Percentiles rank a stretch among this genome's conserved stretches.
These are phyloP conservation scores for Euphorbia schlechtendalii DNA, from an alignment of 441 rosid species.

Conservation along the genomic window DNA sequence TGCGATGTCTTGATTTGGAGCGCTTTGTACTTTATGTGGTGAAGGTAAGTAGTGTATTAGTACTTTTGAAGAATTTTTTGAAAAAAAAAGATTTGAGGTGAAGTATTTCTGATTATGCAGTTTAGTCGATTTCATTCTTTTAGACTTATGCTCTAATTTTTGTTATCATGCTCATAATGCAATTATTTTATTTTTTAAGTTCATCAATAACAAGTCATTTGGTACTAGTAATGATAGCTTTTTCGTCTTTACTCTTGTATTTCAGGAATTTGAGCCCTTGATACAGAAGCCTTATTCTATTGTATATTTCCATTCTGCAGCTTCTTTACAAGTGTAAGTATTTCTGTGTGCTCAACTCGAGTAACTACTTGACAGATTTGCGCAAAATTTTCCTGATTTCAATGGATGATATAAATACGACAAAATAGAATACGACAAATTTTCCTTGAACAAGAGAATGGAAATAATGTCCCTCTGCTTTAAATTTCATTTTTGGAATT, in stretches of 20 bases:
- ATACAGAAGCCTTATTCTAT: slow-evolving; percentile 91
- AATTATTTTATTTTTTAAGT: too few species aligned
- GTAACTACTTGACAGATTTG: not conserved
- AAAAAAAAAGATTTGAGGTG: too few species aligned
- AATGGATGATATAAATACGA: slow-evolving; percentile 3
- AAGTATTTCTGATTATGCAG: not conserved
- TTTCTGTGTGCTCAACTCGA: slow-evolving; percentile 16
- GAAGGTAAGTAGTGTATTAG: slow-evolving; percentile 48
- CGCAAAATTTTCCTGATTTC: slow-evolving; percentile 4
- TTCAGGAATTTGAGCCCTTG: slow-evolving; percentile 93
- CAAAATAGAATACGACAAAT: too few species aligned
- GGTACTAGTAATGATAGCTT: slow-evolving; percentile 12
- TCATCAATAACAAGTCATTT: slow-evolving; percentile 8
- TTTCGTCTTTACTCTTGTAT: slow-evolving; percentile 11
- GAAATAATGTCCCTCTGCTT: not conserved
- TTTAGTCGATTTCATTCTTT: not conserved
- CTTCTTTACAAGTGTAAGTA: slow-evolving; percentile 93
- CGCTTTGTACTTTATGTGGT: slow-evolving; percentile 75
- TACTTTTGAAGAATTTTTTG: too few species aligned
- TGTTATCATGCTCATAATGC: too few species aligned
- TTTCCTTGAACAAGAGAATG: not conserved
- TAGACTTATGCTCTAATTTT: not conserved
- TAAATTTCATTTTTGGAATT: not conserved
- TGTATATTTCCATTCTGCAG: slow-evolving; percentile 95
- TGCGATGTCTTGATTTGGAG: slow-evolving; percentile 92